phyloP scores from a whole-genome alignment of 2,329 filamentous ascomycete genomes.

The Ceratocystis lukuohia region DNA sequence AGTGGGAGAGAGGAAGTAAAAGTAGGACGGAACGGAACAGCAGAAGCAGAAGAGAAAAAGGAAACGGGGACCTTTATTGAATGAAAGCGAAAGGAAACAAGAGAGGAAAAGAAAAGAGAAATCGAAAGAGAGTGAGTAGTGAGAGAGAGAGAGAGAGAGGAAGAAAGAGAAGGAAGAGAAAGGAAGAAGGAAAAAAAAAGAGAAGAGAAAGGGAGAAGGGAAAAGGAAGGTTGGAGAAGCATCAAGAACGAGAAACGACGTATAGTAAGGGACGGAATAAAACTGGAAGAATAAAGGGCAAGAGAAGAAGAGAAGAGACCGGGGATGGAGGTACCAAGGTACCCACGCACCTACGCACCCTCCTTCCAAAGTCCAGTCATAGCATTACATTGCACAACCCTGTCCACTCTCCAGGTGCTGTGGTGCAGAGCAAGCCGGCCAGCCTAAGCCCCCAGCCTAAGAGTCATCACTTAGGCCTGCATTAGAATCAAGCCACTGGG shows the following conservation, averaged over 20 bases:
- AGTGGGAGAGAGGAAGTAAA: conserved; percentile 24
- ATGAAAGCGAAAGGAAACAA: background rate
- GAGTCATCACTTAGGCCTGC: background rate
- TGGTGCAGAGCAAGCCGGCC: background rate
- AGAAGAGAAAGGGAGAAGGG: conserved; percentile 16
- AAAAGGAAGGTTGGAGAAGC: conserved; percentile 22
- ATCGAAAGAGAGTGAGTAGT: conserved; percentile 19
- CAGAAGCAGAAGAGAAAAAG: conserved; percentile 17
- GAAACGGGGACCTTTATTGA: conserved; percentile 13
- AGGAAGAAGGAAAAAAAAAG: conserved; percentile 22
- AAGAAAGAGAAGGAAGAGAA: conserved; percentile 13
- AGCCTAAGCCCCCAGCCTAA: background rate
- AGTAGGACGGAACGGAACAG: conserved; percentile 17
- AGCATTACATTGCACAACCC: background rate
- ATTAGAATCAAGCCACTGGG: background rate
- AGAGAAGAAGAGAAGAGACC: conserved; percentile 2
- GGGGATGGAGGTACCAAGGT: background rate
- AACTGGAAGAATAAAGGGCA: conserved; percentile 1
- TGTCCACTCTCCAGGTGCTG: background rate
- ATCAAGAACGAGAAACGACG: conserved; percentile 20
- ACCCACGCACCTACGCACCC: background rate
- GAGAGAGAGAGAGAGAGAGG: conserved; percentile 2
- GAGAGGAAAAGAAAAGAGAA: conserved; percentile 24
- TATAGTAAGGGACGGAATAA: conserved; percentile 20
- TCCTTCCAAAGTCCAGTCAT: background rate